Percentiles rank a stretch among this genome's conserved stretches.
These are phyloP conservation scores for Tuber microsphaerosporum DNA, from an alignment of 495 filamentous ascomycete genomes.

Conservation along the genomic window DNA sequence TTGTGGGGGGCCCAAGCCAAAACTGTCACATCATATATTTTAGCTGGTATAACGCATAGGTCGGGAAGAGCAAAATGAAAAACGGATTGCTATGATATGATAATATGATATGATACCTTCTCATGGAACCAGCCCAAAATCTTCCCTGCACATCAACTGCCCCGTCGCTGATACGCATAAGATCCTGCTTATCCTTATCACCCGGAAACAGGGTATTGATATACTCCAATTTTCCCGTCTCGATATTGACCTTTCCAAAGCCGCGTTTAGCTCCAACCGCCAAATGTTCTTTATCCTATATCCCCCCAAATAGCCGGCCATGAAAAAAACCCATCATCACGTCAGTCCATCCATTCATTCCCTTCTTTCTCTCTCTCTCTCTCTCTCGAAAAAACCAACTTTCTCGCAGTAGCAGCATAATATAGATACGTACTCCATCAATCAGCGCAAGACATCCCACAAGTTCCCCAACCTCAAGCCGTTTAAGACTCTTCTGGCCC, in stretches of 20 bases:
- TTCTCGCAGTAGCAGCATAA: not conserved
- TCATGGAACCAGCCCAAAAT: slow-evolving; percentile 38
- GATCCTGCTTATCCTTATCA: slow-evolving; percentile 26
- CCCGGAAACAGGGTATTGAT: slow-evolving; percentile 30
- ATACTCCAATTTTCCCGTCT: slow-evolving; percentile 36
- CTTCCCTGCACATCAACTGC: slow-evolving; percentile 35
- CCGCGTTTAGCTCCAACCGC: slow-evolving; percentile 33
- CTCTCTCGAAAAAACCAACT: not conserved
- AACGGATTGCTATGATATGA: not conserved
- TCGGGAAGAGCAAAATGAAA: not conserved
- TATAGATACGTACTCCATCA: slow-evolving; percentile 27
- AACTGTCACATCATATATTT: slow-evolving; percentile 4
- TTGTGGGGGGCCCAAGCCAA: slow-evolving; percentile 24
- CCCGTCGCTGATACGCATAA: slow-evolving; percentile 39
- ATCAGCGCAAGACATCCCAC: slow-evolving; percentile 32
- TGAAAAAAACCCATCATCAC: not conserved
- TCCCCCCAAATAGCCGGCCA: not conserved
- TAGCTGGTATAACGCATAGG: not conserved
- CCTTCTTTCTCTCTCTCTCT: not conserved
- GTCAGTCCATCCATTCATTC: not conserved
- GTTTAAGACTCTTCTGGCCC: slow-evolving; percentile 20
- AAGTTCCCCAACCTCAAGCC: slow-evolving; percentile 27
- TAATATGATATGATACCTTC: slow-evolving; percentile 14
- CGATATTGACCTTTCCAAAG: slow-evolving; percentile 32
- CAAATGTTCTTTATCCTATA: slow-evolving; percentile 27